These are phyloP conservation scores for Thraustochytrium striatum DNA, from an alignment of 352 stramenopile species.

Conservation along the genomic window DNA sequence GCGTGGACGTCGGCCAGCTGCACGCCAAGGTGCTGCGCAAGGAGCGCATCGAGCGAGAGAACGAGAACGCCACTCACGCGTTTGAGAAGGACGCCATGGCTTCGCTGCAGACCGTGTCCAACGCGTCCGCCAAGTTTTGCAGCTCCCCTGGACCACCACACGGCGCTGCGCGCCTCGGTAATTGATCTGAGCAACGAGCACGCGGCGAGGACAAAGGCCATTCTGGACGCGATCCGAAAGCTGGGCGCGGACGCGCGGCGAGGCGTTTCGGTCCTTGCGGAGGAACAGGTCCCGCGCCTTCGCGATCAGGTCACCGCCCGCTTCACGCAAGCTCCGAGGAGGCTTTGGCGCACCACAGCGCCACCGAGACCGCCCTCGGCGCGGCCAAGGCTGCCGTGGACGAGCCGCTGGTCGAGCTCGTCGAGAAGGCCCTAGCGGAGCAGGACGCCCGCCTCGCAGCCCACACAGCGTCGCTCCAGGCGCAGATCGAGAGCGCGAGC, in stretches of 20 bases:
- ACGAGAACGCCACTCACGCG: conserved; percentile 15
- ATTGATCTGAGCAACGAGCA: background rate
- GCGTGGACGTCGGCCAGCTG: conserved; percentile 34
- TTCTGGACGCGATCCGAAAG: background rate
- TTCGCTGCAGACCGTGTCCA: background rate
- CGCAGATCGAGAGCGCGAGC: background rate
- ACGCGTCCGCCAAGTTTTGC: background rate
- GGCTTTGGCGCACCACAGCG: background rate
- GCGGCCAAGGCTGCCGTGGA: background rate
- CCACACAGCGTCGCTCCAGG: background rate
- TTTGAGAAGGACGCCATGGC: conserved; percentile 33
- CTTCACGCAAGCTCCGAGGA: background rate
- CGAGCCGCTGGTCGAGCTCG: background rate
- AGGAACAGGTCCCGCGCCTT: background rate
- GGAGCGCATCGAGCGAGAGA: conserved; percentile 25
- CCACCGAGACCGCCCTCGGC: background rate
- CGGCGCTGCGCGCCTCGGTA: background rate
- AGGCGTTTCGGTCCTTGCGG: background rate
- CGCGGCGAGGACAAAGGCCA: background rate
- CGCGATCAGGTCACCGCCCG: background rate
- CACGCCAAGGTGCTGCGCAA: conserved; percentile 51
- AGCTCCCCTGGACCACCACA: background rate
- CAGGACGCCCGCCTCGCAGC: background rate
- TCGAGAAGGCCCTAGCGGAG: background rate
- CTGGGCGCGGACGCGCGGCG: background rate